Evolutionary conservation across 495 filamentous ascomycete genomes (phyloP).

Genomic region (Hamigera avellanea): DNA sequence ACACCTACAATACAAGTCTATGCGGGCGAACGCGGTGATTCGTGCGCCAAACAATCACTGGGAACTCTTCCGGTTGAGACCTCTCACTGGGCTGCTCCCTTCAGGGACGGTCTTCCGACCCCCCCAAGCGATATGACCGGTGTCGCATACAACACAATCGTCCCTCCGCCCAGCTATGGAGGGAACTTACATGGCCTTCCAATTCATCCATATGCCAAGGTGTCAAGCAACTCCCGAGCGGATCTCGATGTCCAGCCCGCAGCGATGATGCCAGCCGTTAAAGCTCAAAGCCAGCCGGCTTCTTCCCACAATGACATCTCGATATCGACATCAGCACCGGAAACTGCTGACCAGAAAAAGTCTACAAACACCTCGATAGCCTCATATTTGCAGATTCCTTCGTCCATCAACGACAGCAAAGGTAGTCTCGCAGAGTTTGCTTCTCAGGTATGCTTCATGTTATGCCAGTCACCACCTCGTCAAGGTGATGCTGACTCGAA

Average conservation of each 20-base stretch:
- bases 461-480: background rate
- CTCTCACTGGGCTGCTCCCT: slow-evolving; percentile 23
- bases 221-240: slow-evolving; percentile 13
- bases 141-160: slow-evolving; percentile 29
- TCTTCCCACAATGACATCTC: slow-evolving; percentile 13
- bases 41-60: no score
- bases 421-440: slow-evolving; percentile 72
- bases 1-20: slow-evolving; percentile 11
- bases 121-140: slow-evolving; percentile 41
- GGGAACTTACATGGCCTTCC: slow-evolving; percentile 18
- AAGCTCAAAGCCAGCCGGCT: slow-evolving; percentile 9
- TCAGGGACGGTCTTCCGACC: slow-evolving; percentile 38
- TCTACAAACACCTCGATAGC: slow-evolving; percentile 33
- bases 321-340: background rate
- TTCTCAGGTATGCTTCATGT: slow-evolving; percentile 48
- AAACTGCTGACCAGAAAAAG: slow-evolving; percentile 18
- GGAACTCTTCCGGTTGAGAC: no score
- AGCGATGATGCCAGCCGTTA: slow-evolving; percentile 15
- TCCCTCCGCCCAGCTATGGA: slow-evolving; percentile 23
- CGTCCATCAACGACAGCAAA: slow-evolving; percentile 60
- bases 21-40: no score
- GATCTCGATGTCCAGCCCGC: slow-evolving; percentile 14
- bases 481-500: background rate
- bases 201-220: slow-evolving; percentile 16
- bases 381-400: slow-evolving; percentile 58